Evolutionary conservation across 2,329 filamentous ascomycete genomes (phyloP).

Genomic region (Phaeosphaeria sp.): DNA sequence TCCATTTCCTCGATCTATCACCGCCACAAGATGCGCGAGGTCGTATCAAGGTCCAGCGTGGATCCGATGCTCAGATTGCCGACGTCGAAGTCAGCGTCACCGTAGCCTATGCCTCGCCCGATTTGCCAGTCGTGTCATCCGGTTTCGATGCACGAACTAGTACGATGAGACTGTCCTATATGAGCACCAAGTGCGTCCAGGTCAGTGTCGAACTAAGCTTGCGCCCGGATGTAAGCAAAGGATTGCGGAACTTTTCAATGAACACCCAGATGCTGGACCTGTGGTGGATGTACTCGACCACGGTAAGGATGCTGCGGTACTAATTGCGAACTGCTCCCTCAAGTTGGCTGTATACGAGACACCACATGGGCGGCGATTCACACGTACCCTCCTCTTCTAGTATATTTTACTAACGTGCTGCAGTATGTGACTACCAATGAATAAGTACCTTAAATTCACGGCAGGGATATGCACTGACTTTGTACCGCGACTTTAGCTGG

Average conservation of each 20-base stretch:
- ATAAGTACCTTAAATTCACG: no score
- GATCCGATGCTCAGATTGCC: not conserved
- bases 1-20: not conserved
- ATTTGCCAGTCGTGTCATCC: not conserved
- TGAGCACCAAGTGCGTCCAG: not conserved
- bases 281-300: not conserved
- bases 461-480: no score
- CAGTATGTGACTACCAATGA: no score
- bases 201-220: not conserved
- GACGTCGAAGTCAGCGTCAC: not conserved
- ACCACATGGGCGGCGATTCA: no score
- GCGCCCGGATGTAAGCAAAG: not conserved
- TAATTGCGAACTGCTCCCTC: no score
- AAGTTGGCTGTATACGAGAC: no score
- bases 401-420: no score
- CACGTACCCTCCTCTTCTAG: no score
- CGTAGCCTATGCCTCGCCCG: not conserved
- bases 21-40: not conserved
- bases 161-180: not conserved
- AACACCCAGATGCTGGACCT: not conserved
- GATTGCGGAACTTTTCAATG: not conserved
- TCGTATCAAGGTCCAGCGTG: not conserved
- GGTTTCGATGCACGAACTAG: not conserved
- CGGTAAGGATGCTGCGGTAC: no score
- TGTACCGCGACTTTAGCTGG: not conserved